These are phyloP conservation scores for Lolium rigidum DNA, from an alignment of 176 grass and related monocot species.

Conservation along the genomic window DNA sequence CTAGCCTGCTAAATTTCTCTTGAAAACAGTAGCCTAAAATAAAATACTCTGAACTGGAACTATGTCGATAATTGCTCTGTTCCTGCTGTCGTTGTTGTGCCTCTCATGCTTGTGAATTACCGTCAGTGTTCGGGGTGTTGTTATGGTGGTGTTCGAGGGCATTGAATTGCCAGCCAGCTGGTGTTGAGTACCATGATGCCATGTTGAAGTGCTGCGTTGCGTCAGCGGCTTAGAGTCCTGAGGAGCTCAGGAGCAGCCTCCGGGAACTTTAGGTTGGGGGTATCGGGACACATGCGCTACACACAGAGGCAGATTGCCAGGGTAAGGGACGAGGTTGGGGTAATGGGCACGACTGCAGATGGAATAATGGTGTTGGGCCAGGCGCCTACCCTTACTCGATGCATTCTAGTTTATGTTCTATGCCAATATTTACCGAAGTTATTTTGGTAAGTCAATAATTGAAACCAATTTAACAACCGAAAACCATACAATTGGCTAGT, in stretches of 20 bases:
- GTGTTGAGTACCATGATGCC: background rate
- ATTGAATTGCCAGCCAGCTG: background rate
- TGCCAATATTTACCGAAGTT: background rate
- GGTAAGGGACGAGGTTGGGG: background rate
- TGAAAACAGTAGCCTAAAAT: background rate
- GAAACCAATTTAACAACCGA: background rate
- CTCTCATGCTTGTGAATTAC: background rate
- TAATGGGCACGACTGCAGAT: background rate
- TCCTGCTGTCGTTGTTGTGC: background rate
- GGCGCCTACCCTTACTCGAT: background rate
- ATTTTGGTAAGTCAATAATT: background rate
- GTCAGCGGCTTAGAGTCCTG: background rate
- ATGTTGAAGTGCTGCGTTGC: background rate
- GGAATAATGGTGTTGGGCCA: background rate
- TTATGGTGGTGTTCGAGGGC: background rate
- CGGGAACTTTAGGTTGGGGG: background rate
- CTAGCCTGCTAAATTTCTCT: conserved; percentile 1
- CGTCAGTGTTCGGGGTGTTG: background rate
- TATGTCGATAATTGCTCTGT: background rate
- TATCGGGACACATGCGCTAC: background rate
- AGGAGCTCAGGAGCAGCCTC: background rate
- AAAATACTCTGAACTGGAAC: background rate
- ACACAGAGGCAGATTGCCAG: background rate
- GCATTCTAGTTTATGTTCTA: background rate
- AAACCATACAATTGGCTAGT: background rate